Evolutionary conservation across 1,284 basidiomycete genomes (phyloP), one percentile per base, ranked within the genome.

Genomic region (Pseudomicrostroma phylloplanum): DNA sequence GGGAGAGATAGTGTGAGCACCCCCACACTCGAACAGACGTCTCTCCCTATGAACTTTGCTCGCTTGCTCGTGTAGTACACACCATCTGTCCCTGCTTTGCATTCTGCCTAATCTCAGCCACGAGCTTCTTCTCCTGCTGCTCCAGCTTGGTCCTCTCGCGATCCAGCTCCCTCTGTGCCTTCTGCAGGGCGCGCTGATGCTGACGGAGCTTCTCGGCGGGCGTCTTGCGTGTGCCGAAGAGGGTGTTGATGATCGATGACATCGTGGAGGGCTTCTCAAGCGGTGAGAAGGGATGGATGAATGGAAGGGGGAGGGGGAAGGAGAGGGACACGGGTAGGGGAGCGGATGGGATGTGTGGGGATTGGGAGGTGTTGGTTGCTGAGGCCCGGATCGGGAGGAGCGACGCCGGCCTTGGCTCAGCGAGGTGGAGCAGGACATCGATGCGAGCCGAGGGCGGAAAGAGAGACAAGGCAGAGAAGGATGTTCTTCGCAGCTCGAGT

Each of bases 61-160:
- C 36, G 21, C 23, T 46, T 13, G 21, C 7, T 23, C 17, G 39
- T 48, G 6, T 48, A 48, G 19, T 48, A 81, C 86, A 67, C 76
- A 96, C 93, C 85, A 97, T 88, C 82, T 99, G 93, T 25, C 96
- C 94, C 55, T 88, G 84, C 79, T 96, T 93, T 19, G 96, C 96
- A 70, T 89, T 92, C 82, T 90, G 91, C 85, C 92, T 96, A 79
- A 98, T 99, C 79, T 98, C 96, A 74, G 83, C 66, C n/a, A 81
- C 71, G 43, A 82, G 75, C 66, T 81, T 80, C 76, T 82, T 82
- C 72, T 82, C 82, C 79, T 92, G 91, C 77, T 88, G 87, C 80
- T 98, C 96, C 60, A 98, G 87, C 81, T 96, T 98, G 46, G 85
- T 84, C 62, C 92, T 87, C 81, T 98, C 94, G 61, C 96, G 86